Evolutionary conservation across 2,329 filamentous ascomycete genomes (phyloP).

Genomic region (Fusarium pilosicola): DNA sequence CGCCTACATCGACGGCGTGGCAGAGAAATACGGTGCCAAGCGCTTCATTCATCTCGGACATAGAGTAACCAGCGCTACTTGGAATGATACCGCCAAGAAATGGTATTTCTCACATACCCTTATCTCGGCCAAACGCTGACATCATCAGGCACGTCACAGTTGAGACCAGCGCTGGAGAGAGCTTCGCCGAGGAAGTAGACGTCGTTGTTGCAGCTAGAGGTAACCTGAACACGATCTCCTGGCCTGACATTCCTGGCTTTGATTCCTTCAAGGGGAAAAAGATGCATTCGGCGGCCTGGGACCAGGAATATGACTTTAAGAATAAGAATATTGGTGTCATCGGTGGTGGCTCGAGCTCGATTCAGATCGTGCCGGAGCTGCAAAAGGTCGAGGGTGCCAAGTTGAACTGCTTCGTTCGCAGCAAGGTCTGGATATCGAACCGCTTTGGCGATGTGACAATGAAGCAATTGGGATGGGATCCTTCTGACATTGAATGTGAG

Average conservation of each 20-base stretch:
- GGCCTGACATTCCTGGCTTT: background rate
- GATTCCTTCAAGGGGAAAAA: background rate
- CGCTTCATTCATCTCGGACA: background rate
- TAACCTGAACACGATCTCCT: background rate
- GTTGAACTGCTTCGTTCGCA: background rate
- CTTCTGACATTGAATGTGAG: background rate
- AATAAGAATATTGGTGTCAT: background rate
- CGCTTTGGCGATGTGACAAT: background rate
- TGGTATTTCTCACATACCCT: rapidly evolving
- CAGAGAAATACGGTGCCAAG: background rate
- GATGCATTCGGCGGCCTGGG: conserved; percentile 8
- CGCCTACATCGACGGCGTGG: background rate
- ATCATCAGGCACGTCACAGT: background rate
- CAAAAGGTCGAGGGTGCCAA: background rate
- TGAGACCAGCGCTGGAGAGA: rapidly evolving
- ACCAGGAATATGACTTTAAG: background rate
- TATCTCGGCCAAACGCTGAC: background rate
- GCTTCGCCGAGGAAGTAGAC: background rate
- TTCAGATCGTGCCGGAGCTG: background rate
- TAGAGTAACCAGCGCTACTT: background rate
- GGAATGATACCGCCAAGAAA: background rate
- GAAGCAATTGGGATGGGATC: background rate
- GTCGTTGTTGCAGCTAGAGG: background rate
- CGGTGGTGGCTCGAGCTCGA: background rate
- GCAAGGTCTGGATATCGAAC: conserved; percentile 9